Base-by-base conservation (phyloP, 805 yeast genomes). In the Starmerella bacillaris region DNA sequence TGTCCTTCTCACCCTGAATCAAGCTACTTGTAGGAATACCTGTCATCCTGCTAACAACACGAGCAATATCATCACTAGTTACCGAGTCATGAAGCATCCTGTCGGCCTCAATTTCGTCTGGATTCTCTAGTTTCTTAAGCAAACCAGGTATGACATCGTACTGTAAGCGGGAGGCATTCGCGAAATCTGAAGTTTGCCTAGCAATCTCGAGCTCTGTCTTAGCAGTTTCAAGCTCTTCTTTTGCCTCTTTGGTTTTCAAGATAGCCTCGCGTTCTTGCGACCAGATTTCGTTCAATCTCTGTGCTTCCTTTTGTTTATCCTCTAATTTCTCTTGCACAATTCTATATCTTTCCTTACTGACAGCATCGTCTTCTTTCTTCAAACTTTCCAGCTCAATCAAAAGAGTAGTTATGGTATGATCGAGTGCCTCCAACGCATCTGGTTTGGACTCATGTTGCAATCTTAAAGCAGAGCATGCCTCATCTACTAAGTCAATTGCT, bases 371-470 rank as follows among this genome's bases (percentile, higher is more conserved):
- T 53, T 89, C 98, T 51, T 89, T 89, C 49, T 86, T 72, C 49
- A 89, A 64, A 0, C 95, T 82, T 57, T 86, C 98, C 39, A 89
- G 64, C 57, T 89, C 98, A 47, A 89, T 89, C 57, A 84, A 84
- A 41, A 89, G 76, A 3, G 94, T 89, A 83, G 86, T 82, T 31
- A 86, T 73, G 20, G 74, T 66, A 42, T 96, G 70, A 54, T 86
- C 96, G 39, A 86, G 63, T 31, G 74, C 78, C 49, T 83, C 86
- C 36, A 89, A 78, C 2, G 84, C 80, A 51, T 86, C 98, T 0
- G 98, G 98, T 53, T 83, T 84, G 2, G 94, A 82, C 58, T 86
- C 98, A 54, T 89, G 96, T 56, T 86, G 98, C 39, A 86, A 62
- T 44, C 98, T 65, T 39, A 86, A 63, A 0, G 93, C 92, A 3